Evolutionary conservation across 2,329 filamentous ascomycete species (phyloP).

Genomic region (Stachybotrys chlorohalonatus): DNA sequence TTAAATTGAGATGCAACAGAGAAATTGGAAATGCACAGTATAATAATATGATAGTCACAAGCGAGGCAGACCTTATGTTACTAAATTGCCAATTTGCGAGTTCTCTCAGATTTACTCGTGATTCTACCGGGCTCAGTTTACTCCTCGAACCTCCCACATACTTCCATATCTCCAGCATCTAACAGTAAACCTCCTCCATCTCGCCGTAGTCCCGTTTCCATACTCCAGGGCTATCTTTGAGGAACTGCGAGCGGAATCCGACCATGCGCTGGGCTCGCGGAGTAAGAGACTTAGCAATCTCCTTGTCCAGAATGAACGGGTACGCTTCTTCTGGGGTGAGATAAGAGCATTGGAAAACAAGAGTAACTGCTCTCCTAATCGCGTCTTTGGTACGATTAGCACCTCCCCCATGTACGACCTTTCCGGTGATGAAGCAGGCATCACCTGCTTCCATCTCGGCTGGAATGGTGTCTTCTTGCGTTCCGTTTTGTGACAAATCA

Average conservation of each 20-base stretch:
- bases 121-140: too few relatives aligned
- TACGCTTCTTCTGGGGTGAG: constrained; percentile 7
- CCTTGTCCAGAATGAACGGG: constrained; percentile 4
- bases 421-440: constrained; percentile 18
- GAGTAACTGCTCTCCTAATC: constrained; percentile 2
- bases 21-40: too few relatives aligned
- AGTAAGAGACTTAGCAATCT: constrained; percentile 3
- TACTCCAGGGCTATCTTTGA: constrained; percentile 4
- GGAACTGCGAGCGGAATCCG: constrained; percentile 7
- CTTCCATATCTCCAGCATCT: background rate
- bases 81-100: too few relatives aligned
- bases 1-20: too few relatives aligned
- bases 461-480: constrained; percentile 8
- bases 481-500: constrained; percentile 7
- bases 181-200: constrained; percentile 5
- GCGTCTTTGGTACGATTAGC: constrained; percentile 13
- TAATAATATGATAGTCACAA: too few relatives aligned
- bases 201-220: constrained; percentile 6
- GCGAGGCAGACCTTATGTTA: too few relatives aligned
- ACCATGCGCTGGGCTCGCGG: constrained; percentile 6
- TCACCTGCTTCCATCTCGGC: constrained; percentile 20
- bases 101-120: too few relatives aligned
- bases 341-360: constrained; percentile 5
- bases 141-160: too few relatives aligned
- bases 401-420: constrained; percentile 22